These are phyloP conservation scores for Ophiostoma sp. DNA, from an alignment of 2,329 filamentous ascomycete genomes.

Conservation along the genomic window DNA sequence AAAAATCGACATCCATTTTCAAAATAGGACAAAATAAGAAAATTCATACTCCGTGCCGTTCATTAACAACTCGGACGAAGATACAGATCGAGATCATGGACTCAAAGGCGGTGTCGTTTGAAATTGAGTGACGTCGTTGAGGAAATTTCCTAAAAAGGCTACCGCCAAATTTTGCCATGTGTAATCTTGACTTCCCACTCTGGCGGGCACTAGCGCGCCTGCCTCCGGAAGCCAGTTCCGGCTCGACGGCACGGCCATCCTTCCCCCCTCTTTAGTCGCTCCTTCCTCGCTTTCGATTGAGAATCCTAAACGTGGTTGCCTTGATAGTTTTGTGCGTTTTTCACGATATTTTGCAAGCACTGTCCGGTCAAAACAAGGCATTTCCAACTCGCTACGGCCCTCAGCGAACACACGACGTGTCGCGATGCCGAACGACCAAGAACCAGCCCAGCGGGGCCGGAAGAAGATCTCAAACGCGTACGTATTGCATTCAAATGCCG, in stretches of 20 bases:
- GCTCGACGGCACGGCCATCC: neutral
- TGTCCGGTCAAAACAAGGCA: neutral
- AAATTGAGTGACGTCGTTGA: neutral
- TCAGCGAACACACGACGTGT: neutral
- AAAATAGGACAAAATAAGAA: no score
- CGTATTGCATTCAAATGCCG: neutral
- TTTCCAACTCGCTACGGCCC: neutral
- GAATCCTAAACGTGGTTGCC: neutral
- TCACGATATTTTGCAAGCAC: neutral
- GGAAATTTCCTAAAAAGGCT: neutral
- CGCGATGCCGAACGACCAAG: neutral
- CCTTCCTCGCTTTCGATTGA: neutral
- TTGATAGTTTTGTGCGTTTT: neutral
- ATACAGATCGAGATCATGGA: neutral
- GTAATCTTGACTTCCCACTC: neutral
- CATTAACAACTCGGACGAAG: no score
- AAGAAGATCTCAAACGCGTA: conserved; percentile 5
- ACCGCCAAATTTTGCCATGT: neutral
- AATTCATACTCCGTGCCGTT: no score
- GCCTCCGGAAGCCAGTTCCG: neutral
- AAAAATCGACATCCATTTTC: no score
- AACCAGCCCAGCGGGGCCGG: neutral
- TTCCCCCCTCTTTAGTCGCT: neutral
- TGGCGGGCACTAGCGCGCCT: neutral
- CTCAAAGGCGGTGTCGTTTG: neutral